These are phyloP conservation scores for Persicaria maculosa DNA, from an alignment of 148 eudicot species.

Conservation along the genomic window DNA sequence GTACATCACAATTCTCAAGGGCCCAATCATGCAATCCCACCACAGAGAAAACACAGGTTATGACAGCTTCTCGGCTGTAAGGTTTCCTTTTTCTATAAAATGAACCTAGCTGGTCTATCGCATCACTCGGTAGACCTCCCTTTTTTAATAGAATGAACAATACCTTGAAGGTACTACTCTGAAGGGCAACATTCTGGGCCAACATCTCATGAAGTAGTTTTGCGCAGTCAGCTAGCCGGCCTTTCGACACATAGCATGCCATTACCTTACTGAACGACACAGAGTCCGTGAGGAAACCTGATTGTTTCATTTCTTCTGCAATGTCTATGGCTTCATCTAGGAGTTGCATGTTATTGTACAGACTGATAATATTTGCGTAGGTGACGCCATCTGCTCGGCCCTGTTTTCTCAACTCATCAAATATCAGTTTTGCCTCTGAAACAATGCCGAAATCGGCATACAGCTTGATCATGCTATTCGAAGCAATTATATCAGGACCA, in stretches of 20 bases:
- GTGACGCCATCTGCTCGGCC: constrained; percentile 61
- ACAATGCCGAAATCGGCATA: constrained; percentile 74
- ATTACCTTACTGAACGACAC: constrained; percentile 54
- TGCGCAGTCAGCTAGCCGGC: constrained; percentile 49
- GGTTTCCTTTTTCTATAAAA: constrained; percentile 50
- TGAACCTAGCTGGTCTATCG: constrained; percentile 45
- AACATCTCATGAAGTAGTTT: constrained; percentile 58
- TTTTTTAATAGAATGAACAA: constrained; percentile 68
- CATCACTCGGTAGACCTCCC: constrained; percentile 50
- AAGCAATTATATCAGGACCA: constrained; percentile 82
- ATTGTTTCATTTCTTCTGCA: constrained; percentile 68
- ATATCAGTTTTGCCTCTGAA: constrained; percentile 58
- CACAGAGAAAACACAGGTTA: constrained; percentile 52
- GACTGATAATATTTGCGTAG: constrained; percentile 66
- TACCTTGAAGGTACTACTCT: constrained; percentile 48
- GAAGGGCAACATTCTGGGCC: constrained; percentile 36
- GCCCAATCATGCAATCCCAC: constrained; percentile 56
- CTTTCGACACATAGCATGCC: constrained; percentile 69
- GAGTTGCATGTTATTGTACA: constrained; percentile 78
- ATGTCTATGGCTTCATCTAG: constrained; percentile 67
- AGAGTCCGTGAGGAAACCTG: constrained; percentile 48
- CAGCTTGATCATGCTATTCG: constrained; percentile 70
- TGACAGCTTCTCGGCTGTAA: constrained; percentile 49
- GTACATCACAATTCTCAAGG: constrained; percentile 35
- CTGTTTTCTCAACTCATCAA: constrained; percentile 39